Evolutionary conservation across 116 monocot species (phyloP), one percentile per base, ranked within the genome.

Genomic region (Papilionanthe hybrid): DNA sequence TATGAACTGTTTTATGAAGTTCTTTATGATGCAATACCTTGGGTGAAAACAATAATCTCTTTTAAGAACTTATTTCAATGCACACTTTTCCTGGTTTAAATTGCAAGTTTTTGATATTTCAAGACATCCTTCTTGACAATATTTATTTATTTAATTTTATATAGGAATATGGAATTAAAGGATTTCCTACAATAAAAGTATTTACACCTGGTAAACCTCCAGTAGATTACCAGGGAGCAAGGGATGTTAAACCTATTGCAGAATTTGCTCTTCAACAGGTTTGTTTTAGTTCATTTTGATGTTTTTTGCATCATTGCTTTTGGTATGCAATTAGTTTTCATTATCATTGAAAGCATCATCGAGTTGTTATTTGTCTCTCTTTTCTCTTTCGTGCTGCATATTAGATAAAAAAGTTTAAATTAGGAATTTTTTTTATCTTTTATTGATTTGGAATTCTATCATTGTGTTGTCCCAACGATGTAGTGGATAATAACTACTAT

Each of bases 191-290:
- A 77, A 99, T 99, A 68, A 99, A 99, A 81, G 86, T 90, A 30
- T 99, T 94, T 79, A 78, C 75, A 27, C 93, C 98, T 84, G 98
- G 98, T 37, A 99, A 99, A 60, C 89, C 90, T 81, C 95, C 98
- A 42, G 84, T 91, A 56, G 98, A 99, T 88, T 99, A 99, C 91
- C 90, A 93, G 87, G 93, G 98, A 74, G 90, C 91, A 78, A 90
- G 98, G 75, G 98, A 99, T 65, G 95, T 88, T 72, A 99, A 99
- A 56, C 93, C 95, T 47, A 94, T 99, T 85, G 98, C 88, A 42
- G 98, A 99, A 77, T 99, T 94, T 86, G 93, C 91, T 82, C 83
- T 99, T 20, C 76, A 91, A 75, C 94, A 99, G 98, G 98, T 94
- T 85, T 77, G 81, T 79, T 63, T 19, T 0, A 53, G 17, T 53